These are phyloP conservation scores for Scheffersomyces quercinus DNA, from an alignment of 1,139 yeast genomes.

Conservation along the genomic window DNA sequence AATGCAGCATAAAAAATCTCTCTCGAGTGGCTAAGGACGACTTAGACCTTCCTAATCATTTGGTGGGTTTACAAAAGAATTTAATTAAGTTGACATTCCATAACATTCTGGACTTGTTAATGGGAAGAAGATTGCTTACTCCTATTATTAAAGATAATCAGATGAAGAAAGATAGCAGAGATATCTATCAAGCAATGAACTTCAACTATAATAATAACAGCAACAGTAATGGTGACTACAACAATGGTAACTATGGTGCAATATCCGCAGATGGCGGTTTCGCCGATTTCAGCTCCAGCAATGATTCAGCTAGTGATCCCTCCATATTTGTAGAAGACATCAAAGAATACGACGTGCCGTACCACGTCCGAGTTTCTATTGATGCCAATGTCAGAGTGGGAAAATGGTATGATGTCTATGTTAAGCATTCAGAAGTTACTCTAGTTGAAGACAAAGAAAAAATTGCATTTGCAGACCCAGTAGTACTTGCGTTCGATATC, in stretches of 20 bases:
- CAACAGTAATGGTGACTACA: constrained; percentile 18
- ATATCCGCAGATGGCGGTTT: too few species aligned
- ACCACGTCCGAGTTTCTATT: constrained; percentile 91
- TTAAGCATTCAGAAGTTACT: constrained; percentile 54
- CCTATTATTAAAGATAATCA: constrained; percentile 76
- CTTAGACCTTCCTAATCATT: constrained; percentile 77
- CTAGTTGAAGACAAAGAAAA: constrained; percentile 69
- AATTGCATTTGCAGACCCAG: constrained; percentile 96
- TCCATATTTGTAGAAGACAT: constrained; percentile 72
- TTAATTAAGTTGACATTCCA: constrained; percentile 72
- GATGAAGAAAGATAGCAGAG: constrained; percentile 63
- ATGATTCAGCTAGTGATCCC: constrained; percentile 46
- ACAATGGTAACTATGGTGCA: constrained; percentile 3
- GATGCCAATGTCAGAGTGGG: constrained; percentile 88
- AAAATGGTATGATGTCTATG: constrained; percentile 88
- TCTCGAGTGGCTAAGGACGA: constrained; percentile 71
- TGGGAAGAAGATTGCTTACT: constrained; percentile 65
- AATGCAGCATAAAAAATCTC: constrained; percentile 53
- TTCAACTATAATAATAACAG: constrained; percentile 34
- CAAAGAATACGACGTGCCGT: constrained; percentile 95
- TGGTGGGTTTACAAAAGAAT: constrained; percentile 70
- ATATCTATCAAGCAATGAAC: constrained; percentile 62
- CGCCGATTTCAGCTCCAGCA: constrained; percentile 11
- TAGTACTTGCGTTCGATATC: constrained; percentile 93
- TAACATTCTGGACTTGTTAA: constrained; percentile 70